These are phyloP conservation scores for Calonectria crousiana DNA, from an alignment of 2,329 filamentous ascomycete species.

Conservation along the genomic window DNA sequence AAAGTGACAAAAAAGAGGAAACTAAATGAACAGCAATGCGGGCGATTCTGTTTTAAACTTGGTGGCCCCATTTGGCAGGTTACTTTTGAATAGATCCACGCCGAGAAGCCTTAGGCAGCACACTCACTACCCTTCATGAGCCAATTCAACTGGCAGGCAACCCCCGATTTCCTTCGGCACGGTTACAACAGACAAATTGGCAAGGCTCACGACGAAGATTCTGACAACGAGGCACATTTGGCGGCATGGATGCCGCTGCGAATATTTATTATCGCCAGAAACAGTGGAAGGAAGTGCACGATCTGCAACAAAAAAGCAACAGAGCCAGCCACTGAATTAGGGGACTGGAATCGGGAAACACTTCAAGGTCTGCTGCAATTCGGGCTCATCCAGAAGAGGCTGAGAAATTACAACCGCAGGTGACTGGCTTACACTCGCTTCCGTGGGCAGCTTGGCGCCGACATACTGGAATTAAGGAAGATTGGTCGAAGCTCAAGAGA, in stretches of 20 bases:
- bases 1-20: background rate
- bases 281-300: background rate
- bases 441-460: background rate
- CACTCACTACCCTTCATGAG: background rate
- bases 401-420: background rate
- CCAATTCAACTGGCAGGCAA: background rate
- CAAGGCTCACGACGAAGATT: background rate
- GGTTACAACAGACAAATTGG: background rate
- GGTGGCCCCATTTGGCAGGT: background rate
- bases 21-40: background rate
- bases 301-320: background rate
- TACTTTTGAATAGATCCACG: background rate
- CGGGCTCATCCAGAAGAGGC: background rate
- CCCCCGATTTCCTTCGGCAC: background rate
- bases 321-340: background rate
- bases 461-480: background rate
- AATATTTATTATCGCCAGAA: background rate
- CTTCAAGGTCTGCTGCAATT: background rate
- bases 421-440: background rate
- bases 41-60: background rate
- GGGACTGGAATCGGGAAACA: background rate
- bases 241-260: background rate
- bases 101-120: background rate
- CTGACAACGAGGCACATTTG: background rate
- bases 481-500: background rate